phyloP scores from a whole-genome alignment of 2,329 filamentous ascomycete species.

The Esteya vermicola region DNA sequence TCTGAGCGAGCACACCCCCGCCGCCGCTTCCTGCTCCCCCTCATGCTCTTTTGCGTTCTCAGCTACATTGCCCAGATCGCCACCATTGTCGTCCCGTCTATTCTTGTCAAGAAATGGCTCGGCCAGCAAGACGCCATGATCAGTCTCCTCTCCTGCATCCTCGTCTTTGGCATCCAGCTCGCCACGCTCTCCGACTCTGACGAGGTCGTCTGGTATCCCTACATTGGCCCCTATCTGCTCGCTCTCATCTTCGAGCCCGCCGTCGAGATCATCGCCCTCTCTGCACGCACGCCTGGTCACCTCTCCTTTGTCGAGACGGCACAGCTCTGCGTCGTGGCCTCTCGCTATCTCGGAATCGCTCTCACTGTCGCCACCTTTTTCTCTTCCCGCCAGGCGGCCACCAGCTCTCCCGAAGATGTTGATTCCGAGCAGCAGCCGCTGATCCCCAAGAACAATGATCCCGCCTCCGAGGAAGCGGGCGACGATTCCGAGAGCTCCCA shows the following conservation, averaged over 20 bases:
- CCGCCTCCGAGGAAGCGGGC: background rate
- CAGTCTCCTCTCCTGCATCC: slow-evolving; percentile 43
- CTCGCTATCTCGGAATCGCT: slow-evolving; percentile 20
- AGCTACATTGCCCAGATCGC: slow-evolving; percentile 34
- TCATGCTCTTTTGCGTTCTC: slow-evolving; percentile 27
- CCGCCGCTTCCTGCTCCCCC: slow-evolving; percentile 26
- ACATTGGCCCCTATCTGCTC: slow-evolving; percentile 47
- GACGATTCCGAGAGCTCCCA: slow-evolving; percentile 3
- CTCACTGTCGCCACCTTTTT: slow-evolving; percentile 21
- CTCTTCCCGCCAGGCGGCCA: slow-evolving; percentile 8
- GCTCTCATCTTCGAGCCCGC: slow-evolving; percentile 40
- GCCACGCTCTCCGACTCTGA: slow-evolving; percentile 35
- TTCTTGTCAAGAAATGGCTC: slow-evolving; percentile 22
- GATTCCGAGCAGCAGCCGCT: slow-evolving; percentile 36
- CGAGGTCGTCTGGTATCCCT: slow-evolving; percentile 45
- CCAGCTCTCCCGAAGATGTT: slow-evolving; percentile 3
- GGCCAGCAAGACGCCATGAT: slow-evolving; percentile 35
- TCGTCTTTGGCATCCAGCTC: slow-evolving; percentile 50
- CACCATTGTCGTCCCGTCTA: slow-evolving; percentile 22
- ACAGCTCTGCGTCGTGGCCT: slow-evolving; percentile 17
- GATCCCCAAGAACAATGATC: slow-evolving; percentile 27
- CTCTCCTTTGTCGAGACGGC: slow-evolving; percentile 11
- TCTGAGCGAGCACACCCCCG: slow-evolving; percentile 22
- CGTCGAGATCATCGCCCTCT: slow-evolving; percentile 17
- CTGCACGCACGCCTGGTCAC: slow-evolving; percentile 6